Evolutionary conservation across 768 basidiomycete genomes (phyloP).

Genomic region (Tylopilus rubrobrunneus): DNA sequence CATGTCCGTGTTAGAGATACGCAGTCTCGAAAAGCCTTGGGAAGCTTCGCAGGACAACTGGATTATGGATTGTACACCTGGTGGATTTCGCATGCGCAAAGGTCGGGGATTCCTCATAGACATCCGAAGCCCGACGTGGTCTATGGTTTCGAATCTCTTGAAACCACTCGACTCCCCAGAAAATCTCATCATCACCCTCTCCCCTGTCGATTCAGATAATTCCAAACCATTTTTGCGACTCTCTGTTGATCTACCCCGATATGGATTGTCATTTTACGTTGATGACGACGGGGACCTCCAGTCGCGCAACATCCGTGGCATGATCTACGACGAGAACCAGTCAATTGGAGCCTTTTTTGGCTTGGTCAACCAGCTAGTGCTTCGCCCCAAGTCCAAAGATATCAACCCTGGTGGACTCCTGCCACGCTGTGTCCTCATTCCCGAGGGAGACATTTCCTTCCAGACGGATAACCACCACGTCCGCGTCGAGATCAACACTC

Average conservation of each 20-base stretch:
- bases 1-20: constrained; percentile 24
- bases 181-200: constrained; percentile 22
- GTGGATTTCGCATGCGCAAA: constrained; percentile 4
- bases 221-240: constrained; percentile 11
- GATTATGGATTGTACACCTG: constrained; percentile 10
- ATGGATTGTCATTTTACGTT: constrained; percentile 38
- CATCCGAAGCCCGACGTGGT: constrained; percentile 24
- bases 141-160: constrained; percentile 24
- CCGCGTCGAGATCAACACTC: constrained; percentile 11
- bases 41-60: constrained; percentile 4
- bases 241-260: constrained; percentile 37
- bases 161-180: constrained; percentile 22
- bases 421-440: constrained; percentile 35
- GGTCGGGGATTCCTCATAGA: constrained; percentile 21
- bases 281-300: constrained; percentile 32
- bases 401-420: background rate
- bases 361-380: constrained; percentile 36
- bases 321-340: constrained; percentile 41
- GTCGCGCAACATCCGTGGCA: constrained; percentile 39
- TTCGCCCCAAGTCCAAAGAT: constrained; percentile 25
- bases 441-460: constrained; percentile 31
- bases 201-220: background rate
- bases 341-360: constrained; percentile 44
- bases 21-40: constrained; percentile 26
- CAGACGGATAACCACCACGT: constrained; percentile 14